Evolutionary conservation across 768 basidiomycete species (phyloP).

Genomic region (Baorangia bicolor): DNA sequence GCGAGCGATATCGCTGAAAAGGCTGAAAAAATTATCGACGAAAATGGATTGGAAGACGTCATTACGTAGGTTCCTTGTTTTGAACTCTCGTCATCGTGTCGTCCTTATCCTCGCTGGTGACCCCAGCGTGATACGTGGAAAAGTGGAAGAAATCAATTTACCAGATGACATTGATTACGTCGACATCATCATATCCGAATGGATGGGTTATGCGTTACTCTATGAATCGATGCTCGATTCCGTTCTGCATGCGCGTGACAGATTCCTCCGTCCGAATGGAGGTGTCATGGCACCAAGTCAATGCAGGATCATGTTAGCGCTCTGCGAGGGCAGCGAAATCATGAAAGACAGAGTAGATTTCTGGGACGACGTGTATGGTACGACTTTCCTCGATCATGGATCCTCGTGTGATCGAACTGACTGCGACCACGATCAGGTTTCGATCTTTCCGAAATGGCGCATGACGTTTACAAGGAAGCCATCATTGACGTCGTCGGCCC

Average conservation of each 20-base stretch:
- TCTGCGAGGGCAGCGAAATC: conserved; percentile 75
- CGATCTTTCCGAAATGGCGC: conserved; percentile 81
- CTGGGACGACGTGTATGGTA: conserved; percentile 92
- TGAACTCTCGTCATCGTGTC: background rate
- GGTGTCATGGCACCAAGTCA: conserved; percentile 93
- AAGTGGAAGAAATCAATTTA: conserved; percentile 83
- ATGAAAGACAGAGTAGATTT: conserved; percentile 82
- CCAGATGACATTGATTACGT: conserved; percentile 74
- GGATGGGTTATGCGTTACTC: conserved; percentile 93
- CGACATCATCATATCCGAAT: conserved; percentile 95
- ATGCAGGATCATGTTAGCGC: conserved; percentile 77
- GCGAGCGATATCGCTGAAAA: conserved; percentile 81
- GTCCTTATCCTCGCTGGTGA: conserved; percentile 7
- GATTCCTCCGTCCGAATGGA: conserved; percentile 65
- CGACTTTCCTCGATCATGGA: conserved; percentile 13
- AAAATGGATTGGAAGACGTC: conserved; percentile 66
- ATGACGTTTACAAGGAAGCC: conserved; percentile 74
- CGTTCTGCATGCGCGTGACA: conserved; percentile 83
- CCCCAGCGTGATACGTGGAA: conserved; percentile 76
- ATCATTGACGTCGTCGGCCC: conserved; percentile 77
- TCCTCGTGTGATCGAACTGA: background rate
- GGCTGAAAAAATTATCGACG: conserved; percentile 74
- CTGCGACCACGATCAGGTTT: conserved; percentile 59
- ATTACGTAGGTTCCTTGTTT: conserved; percentile 52
- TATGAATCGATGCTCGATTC: conserved; percentile 99